Conservation (phyloP, 257 asterid genomes). For the Salvia splendens region DNA sequence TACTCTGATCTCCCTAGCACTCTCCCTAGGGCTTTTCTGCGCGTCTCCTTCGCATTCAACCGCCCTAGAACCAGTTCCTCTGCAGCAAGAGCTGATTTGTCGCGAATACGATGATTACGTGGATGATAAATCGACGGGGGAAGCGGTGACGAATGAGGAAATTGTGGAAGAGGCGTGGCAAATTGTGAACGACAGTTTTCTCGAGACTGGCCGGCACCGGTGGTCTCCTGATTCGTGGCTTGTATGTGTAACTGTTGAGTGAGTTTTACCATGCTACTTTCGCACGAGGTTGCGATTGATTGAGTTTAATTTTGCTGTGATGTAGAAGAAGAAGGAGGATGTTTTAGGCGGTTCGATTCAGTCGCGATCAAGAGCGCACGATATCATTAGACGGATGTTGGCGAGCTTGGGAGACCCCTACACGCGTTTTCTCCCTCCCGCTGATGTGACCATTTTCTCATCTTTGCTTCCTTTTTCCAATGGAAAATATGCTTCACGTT, state of each 20-base stretch:
- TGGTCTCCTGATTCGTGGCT: conserved; percentile 89
- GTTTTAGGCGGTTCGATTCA: conserved; percentile 59
- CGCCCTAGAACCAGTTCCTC: conserved; percentile 35
- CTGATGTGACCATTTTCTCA: conserved; percentile 57
- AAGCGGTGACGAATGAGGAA: conserved; percentile 64
- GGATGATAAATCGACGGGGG: conserved; percentile 36
- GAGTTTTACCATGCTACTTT: neutral
- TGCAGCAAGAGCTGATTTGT: conserved; percentile 49
- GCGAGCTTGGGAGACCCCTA: conserved; percentile 87
- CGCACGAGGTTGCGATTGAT: conserved; percentile 1
- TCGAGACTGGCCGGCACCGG: conserved; percentile 61
- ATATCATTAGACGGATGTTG: conserved; percentile 75
- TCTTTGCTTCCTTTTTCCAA: neutral
- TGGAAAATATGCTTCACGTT: neutral
- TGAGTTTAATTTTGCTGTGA: conserved; percentile 18
- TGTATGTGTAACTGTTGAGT: conserved; percentile 39
- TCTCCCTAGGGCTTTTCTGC: conserved; percentile 60
- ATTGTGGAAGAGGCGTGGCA: conserved; percentile 96
- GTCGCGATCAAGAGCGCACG: conserved; percentile 85
- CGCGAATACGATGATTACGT: conserved; percentile 48
- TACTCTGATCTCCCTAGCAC: conserved; percentile 53
- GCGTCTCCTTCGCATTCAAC: conserved; percentile 48
- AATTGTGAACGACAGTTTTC: conserved; percentile 79
- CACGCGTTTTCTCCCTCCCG: conserved; percentile 87
- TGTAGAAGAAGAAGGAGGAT: conserved; percentile 78